phyloP scores from a whole-genome alignment of 495 filamentous ascomycete species.

The Lasiosphaeris hirsuta region DNA sequence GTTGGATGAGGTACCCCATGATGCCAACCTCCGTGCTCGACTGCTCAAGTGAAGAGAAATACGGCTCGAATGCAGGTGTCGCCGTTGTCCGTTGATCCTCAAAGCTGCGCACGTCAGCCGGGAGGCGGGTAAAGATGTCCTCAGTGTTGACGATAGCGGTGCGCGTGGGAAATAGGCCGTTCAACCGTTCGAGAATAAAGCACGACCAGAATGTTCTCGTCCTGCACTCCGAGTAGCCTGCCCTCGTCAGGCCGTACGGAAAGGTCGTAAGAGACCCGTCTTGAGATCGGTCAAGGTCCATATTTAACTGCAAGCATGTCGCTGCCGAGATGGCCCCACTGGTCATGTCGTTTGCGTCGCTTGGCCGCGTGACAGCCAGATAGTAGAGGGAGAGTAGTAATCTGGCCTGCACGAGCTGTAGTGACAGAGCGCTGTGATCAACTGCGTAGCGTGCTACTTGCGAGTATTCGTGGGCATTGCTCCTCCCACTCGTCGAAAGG shows the following conservation, averaged over 20 bases:
- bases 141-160: slow-evolving; percentile 46
- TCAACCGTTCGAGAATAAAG: slow-evolving; percentile 61
- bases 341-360: slow-evolving; percentile 57
- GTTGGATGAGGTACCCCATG: slow-evolving; percentile 59
- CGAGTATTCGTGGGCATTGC: slow-evolving; percentile 47
- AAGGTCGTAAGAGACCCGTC: slow-evolving; percentile 41
- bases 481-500: slow-evolving; percentile 54
- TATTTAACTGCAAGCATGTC: slow-evolving; percentile 54
- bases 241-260: slow-evolving; percentile 56
- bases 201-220: slow-evolving; percentile 66
- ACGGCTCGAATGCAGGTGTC: slow-evolving; percentile 56
- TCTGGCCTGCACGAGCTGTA: slow-evolving; percentile 61
- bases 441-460: slow-evolving; percentile 58
- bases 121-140: slow-evolving; percentile 61
- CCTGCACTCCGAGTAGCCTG: slow-evolving; percentile 60
- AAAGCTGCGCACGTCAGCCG: slow-evolving; percentile 55
- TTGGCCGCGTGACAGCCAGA: slow-evolving; percentile 51
- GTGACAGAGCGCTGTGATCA: slow-evolving; percentile 47
- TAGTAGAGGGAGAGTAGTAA: slow-evolving; percentile 64
- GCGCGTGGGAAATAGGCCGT: slow-evolving; percentile 52
- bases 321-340: slow-evolving; percentile 58
- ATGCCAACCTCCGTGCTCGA: slow-evolving; percentile 35
- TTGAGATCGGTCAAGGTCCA: slow-evolving; percentile 54
- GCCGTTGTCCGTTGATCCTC: slow-evolving; percentile 51
- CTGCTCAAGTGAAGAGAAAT: slow-evolving; percentile 27